Percentiles rank a stretch among this genome's conserved stretches.
phyloP scores from a whole-genome alignment of 805 yeast species.

The Sungouiella blattae region DNA sequence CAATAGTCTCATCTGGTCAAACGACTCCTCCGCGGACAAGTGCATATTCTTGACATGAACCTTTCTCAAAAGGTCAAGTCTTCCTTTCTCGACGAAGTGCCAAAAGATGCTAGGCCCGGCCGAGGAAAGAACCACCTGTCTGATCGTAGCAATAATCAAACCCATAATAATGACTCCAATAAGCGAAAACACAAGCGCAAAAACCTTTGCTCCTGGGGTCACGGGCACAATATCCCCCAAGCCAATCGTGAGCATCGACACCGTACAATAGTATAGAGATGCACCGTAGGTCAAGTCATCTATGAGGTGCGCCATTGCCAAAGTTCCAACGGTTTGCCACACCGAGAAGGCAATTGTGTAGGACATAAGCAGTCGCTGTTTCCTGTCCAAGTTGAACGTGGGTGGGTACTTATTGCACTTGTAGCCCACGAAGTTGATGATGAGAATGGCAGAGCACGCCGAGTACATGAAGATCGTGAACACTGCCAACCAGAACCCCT shows the following conservation, averaged over 20 bases:
- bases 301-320: slow-evolving; percentile 38
- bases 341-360: slow-evolving; percentile 61
- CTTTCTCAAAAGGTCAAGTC: slow-evolving; percentile 33
- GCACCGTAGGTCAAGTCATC: slow-evolving; percentile 48
- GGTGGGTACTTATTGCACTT: slow-evolving; percentile 60
- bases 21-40: slow-evolving; percentile 46
- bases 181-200: slow-evolving; percentile 61
- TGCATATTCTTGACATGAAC: slow-evolving; percentile 11
- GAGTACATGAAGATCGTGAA: slow-evolving; percentile 63
- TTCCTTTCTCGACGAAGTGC: slow-evolving; percentile 55
- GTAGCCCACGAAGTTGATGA: slow-evolving; percentile 63
- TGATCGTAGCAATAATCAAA: slow-evolving; percentile 64
- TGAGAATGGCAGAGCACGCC: slow-evolving; percentile 48
- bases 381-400: slow-evolving; percentile 57
- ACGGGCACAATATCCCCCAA: slow-evolving; percentile 69
- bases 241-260: slow-evolving; percentile 76
- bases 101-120: slow-evolving; percentile 63
- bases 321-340: slow-evolving; percentile 72
- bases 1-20: slow-evolving; percentile 53
- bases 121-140: slow-evolving; percentile 59
- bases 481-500: slow-evolving; percentile 79
- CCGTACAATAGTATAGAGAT: slow-evolving; percentile 70
- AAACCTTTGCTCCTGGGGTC: slow-evolving; percentile 50
- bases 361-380: slow-evolving; percentile 71
- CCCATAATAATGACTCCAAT: slow-evolving; percentile 74